Base-by-base conservation (phyloP, 1,284 basidiomycete species). In the Pascua guehoae region DNA sequence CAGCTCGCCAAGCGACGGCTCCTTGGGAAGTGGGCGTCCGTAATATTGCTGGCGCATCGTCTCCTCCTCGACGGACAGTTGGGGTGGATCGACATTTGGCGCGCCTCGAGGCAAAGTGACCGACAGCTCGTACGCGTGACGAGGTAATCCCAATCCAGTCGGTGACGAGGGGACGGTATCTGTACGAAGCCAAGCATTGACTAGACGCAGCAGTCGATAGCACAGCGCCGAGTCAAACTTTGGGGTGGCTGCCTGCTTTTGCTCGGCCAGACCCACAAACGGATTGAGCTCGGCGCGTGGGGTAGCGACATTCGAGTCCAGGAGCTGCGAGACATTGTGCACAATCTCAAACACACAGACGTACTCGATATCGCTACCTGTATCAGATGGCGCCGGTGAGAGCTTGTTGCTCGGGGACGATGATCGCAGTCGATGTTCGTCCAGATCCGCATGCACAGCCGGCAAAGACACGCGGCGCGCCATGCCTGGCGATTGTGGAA, bases 1-100 rank as follows among this genome's bases (percentile, higher is more conserved):
- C 41, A 97, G 79, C 60, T 94, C 88, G 46, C 84, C 83, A 36
- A 93, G 70, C 2, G 86, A 86, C 1, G 91, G 89, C 60, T 93
- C 89, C 41, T 80, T 77, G 1, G 85, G 78, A 40, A 84, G 78
- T 36, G 80, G 78, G 53, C 84, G 58, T 58, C 51, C 81, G 70
- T 61, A 80, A 74, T 72, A 81, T 0, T 81, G 81, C 53, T 81
- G 78, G 40, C 80, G 76, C 4, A 77, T 62, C 24, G 79, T 78
- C 54, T 83, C 79, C 48, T 85, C 84, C 43, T 75, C 78, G 2
- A 76, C 67, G 0, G 80, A 67, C 48, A 74, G 79, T 59, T 50
- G 53, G 1, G 68, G 52, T 1, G 72, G 62, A 15, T 79, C 78
- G 41, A 70, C 60, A 36, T 76, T 70, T 0, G 76, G 69, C 12